Evolutionary conservation across 768 basidiomycete species (phyloP).

Genomic region (Auricularia heimuer): DNA sequence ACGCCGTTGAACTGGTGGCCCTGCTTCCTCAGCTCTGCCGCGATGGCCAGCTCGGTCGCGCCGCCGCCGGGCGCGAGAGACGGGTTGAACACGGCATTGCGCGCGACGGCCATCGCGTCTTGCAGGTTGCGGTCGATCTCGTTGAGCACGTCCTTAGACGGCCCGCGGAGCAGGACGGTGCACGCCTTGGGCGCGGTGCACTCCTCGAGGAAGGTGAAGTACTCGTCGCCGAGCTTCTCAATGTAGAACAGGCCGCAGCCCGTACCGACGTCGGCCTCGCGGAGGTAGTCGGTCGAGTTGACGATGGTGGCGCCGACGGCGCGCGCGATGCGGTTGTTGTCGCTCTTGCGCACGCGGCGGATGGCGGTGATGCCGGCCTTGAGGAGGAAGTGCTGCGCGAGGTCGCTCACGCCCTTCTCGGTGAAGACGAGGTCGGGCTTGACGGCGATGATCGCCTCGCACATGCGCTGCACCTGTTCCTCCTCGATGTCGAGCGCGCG

Average conservation of each 20-base stretch:
- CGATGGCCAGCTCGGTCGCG: conserved; percentile 97
- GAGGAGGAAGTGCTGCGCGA: conserved; percentile 84
- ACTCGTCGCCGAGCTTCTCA: conserved; percentile 98
- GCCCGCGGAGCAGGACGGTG: conserved; percentile 94
- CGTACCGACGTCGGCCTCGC: conserved; percentile 86
- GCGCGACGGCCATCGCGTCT: conserved; percentile 94
- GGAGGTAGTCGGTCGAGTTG: conserved; percentile 89
- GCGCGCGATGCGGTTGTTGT: conserved; percentile 96
- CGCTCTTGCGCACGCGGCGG: conserved; percentile 95
- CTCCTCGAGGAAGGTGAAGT: conserved; percentile 95
- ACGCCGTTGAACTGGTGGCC: conserved; percentile 72
- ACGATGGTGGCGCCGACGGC: conserved; percentile 95
- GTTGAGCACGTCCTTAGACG: conserved; percentile 95
- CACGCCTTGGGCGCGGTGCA: conserved; percentile 90
- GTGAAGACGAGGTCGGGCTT: conserved; percentile 93
- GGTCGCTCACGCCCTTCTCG: conserved; percentile 95
- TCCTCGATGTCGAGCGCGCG: conserved; percentile 91
- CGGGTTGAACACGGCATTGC: conserved; percentile 96
- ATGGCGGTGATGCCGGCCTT: conserved; percentile 87
- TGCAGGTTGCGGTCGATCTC: conserved; percentile 97
- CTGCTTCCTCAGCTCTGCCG: conserved; percentile 52
- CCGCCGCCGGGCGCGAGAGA: conserved; percentile 90
- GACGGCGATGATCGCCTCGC: conserved; percentile 78
- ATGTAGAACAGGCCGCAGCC: conserved; percentile 93
- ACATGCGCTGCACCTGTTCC: conserved; percentile 86